Conservation (phyloP, 805 yeast genomes). For the Ogataea haglerorum region DNA sequence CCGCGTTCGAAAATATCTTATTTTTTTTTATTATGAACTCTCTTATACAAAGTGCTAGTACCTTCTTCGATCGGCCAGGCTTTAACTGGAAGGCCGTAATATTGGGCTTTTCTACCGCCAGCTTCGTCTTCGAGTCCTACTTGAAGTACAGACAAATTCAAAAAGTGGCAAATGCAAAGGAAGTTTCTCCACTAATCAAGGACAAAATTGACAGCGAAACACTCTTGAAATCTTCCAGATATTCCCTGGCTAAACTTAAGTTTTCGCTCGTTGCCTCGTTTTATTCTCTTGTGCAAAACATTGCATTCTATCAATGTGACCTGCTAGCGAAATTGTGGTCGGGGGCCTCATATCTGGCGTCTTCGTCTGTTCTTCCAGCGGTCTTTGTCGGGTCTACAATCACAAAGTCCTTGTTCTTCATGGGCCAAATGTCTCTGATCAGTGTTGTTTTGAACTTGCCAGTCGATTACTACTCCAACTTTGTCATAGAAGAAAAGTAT, state of each 20-base stretch:
- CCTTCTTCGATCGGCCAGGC: conserved; percentile 58
- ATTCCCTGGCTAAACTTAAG: conserved; percentile 73
- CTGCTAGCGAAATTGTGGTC: conserved; percentile 63
- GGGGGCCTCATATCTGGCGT: conserved; percentile 38
- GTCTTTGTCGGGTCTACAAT: conserved; percentile 48
- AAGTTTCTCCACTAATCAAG: conserved; percentile 67
- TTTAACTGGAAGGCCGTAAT: conserved; percentile 80
- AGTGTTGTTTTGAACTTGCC: conserved; percentile 63
- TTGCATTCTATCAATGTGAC: conserved; percentile 57
- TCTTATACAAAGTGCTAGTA: conserved; percentile 39
- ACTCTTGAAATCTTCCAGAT: conserved; percentile 70
- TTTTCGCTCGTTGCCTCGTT: conserved; percentile 58
- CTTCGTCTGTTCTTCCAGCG: conserved; percentile 26
- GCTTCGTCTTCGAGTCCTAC: conserved; percentile 71
- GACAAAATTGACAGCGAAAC: conserved; percentile 70
- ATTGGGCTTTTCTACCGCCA: conserved; percentile 69
- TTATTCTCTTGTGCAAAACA: conserved; percentile 51
- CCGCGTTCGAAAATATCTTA: not conserved
- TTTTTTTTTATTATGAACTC: conserved; percentile 18
- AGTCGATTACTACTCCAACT: conserved; percentile 67
- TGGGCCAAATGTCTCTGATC: conserved; percentile 46
- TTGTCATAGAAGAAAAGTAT: conserved; percentile 85
- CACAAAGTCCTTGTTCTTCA: conserved; percentile 68
- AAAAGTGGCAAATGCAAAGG: conserved; percentile 46
- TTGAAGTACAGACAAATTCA: conserved; percentile 74